Conservation (phyloP, 2,329 filamentous ascomycete species). For the Talaromyces marneffei region DNA sequence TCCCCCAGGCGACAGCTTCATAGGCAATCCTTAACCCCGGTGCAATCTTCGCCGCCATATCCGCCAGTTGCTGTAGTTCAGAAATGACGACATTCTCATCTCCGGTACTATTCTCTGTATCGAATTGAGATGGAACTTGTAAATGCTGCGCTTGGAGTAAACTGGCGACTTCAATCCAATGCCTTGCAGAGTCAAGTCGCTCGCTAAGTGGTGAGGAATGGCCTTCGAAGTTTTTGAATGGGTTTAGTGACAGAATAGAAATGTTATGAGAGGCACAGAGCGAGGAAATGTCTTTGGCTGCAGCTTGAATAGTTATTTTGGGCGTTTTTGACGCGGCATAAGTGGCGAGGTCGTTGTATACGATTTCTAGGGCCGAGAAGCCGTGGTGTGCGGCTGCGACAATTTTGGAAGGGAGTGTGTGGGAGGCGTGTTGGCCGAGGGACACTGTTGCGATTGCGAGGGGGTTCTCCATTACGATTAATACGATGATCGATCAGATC, state of each 20-base stretch:
- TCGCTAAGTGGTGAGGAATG: conserved; percentile 21
- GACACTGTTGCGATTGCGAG: conserved; percentile 28
- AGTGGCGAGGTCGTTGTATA: conserved; percentile 25
- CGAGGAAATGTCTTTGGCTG: not conserved
- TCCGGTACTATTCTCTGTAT: not conserved
- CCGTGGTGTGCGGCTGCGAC: conserved; percentile 22
- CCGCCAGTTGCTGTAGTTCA: not conserved
- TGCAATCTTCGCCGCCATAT: conserved; percentile 9
- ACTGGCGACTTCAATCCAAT: conserved; percentile 25
- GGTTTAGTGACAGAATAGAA: conserved; percentile 1
- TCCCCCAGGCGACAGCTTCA: conserved; percentile 24
- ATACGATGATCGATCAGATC: too few relatives aligned
- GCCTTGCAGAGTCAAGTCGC: conserved; percentile 23
- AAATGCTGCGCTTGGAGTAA: not conserved
- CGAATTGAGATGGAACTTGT: conserved; percentile 8
- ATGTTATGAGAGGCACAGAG: not conserved
- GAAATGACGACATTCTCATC: not conserved
- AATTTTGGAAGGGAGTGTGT: conserved; percentile 28
- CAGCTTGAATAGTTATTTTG: not conserved
- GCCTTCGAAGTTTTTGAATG: conserved; percentile 33
- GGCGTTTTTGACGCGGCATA: conserved; percentile 17
- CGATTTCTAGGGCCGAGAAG: conserved; percentile 28
- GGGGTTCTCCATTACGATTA: not conserved
- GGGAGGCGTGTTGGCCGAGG: conserved; percentile 26
- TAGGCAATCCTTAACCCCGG: conserved; percentile 20